Evolutionary conservation across 2,329 filamentous ascomycete species (phyloP).

Genomic region (Colletotrichum sansevieriae): DNA sequence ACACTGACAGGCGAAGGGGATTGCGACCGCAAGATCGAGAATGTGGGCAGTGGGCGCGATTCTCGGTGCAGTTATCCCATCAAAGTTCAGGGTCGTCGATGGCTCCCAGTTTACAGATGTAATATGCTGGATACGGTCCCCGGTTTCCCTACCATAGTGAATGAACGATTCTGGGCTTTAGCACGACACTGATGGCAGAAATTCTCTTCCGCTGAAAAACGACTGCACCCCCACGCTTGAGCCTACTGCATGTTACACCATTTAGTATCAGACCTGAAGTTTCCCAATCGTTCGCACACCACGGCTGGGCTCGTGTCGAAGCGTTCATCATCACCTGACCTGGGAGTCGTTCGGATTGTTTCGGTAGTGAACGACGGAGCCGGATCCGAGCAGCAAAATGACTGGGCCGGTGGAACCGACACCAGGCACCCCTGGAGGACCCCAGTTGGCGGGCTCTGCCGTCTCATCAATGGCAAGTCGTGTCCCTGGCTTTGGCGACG

Average conservation of each 20-base stretch:
- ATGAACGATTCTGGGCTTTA: conserved; percentile 23
- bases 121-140: conserved; percentile 12
- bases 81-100: conserved; percentile 15
- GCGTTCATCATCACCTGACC: conserved; percentile 12
- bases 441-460: conserved; percentile 41
- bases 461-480: conserved; percentile 38
- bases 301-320: conserved; percentile 11
- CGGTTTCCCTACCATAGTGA: conserved; percentile 27
- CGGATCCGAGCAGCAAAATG: conserved; percentile 34
- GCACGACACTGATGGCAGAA: conserved; percentile 21
- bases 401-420: conserved; percentile 23
- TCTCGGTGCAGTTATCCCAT: conserved; percentile 15
- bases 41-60: conserved; percentile 19
- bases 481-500: conserved; percentile 23
- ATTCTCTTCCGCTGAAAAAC: conserved; percentile 22
- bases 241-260: conserved; percentile 16
- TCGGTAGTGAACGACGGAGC: conserved; percentile 34
- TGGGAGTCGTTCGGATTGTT: conserved; percentile 25
- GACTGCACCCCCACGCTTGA: conserved; percentile 21
- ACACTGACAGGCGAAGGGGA: conserved; percentile 20
- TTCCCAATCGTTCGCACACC: conserved; percentile 23
- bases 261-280: conserved; percentile 15
- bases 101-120: background rate
- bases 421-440: conserved; percentile 28
- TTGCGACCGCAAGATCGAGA: conserved; percentile 25